These are phyloP conservation scores for Mycena venus DNA, from an alignment of 768 basidiomycete species.

Conservation along the genomic window DNA sequence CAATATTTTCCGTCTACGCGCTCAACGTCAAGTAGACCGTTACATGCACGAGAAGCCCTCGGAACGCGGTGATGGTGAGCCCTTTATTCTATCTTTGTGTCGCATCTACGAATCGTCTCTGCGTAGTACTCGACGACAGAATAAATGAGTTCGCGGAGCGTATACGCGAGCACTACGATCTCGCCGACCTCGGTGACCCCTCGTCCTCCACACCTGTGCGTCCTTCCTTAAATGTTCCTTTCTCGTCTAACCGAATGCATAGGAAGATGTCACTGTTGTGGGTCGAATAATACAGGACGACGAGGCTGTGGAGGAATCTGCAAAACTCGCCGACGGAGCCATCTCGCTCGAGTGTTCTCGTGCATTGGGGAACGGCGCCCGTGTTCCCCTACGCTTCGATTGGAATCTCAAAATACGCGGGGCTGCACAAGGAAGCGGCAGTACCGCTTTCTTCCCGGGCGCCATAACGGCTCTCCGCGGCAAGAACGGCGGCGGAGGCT, in stretches of 20 bases:
- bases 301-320: slow-evolving; percentile 64
- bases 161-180: slow-evolving; percentile 75
- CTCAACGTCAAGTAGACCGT: slow-evolving; percentile 62
- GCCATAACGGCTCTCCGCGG: slow-evolving; percentile 89
- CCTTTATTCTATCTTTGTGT: neutral
- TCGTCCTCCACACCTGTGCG: slow-evolving; percentile 58
- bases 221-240: slow-evolving; percentile 9
- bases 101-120: neutral
- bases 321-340: slow-evolving; percentile 81
- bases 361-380: slow-evolving; percentile 74
- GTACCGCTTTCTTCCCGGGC: slow-evolving; percentile 89
- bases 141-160: slow-evolving; percentile 90
- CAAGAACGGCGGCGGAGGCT: slow-evolving; percentile 90
- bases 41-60: slow-evolving; percentile 96
- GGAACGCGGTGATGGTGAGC: slow-evolving; percentile 84
- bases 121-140: slow-evolving; percentile 81
- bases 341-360: slow-evolving; percentile 89
- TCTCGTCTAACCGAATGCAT: slow-evolving; percentile 2
- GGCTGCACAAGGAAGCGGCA: slow-evolving; percentile 69
- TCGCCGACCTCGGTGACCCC: slow-evolving; percentile 86
- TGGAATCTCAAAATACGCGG: slow-evolving; percentile 75
- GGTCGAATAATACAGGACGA: slow-evolving; percentile 82
- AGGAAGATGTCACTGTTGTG: slow-evolving; percentile 78
- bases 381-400: slow-evolving; percentile 80
- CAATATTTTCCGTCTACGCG: neutral